Evolutionary conservation across 2,329 filamentous ascomycete genomes (phyloP).

Genomic region (Xylariaceae sp.): DNA sequence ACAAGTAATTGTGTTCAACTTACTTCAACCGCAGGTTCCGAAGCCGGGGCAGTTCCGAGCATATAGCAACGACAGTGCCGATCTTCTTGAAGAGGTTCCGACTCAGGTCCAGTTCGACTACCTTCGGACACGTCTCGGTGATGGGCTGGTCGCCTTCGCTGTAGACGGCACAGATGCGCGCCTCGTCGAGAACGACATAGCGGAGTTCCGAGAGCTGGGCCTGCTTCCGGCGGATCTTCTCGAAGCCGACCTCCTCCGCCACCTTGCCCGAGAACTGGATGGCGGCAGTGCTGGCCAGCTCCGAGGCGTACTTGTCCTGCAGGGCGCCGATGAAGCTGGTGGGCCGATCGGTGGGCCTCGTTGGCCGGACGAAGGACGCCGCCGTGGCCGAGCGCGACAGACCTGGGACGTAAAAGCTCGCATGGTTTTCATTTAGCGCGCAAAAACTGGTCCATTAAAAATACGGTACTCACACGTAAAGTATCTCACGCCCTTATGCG

Average conservation of each 20-base stretch:
- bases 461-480: slow-evolving; percentile 64
- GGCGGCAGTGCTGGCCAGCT: slow-evolving; percentile 39
- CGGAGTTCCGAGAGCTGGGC: slow-evolving; percentile 72
- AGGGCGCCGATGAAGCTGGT: slow-evolving; percentile 75
- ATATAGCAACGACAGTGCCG: slow-evolving; percentile 64
- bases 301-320: slow-evolving; percentile 74
- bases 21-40: slow-evolving; percentile 67
- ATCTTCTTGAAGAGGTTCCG: slow-evolving; percentile 71
- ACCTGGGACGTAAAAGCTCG: no score
- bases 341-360: slow-evolving; percentile 60
- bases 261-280: slow-evolving; percentile 74
- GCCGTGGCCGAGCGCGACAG: slow-evolving; percentile 62
- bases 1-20: slow-evolving; percentile 23
- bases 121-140: slow-evolving; percentile 53
- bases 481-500: slow-evolving; percentile 71
- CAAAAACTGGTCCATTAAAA: no score
- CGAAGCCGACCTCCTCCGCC: slow-evolving; percentile 90
- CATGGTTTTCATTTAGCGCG: no score
- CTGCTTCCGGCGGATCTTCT: slow-evolving; percentile 79
- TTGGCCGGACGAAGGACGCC: slow-evolving; percentile 82
- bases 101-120: slow-evolving; percentile 77
- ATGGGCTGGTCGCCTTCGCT: slow-evolving; percentile 37
- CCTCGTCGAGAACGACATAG: slow-evolving; percentile 75
- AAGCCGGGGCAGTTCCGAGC: slow-evolving; percentile 61
- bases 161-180: slow-evolving; percentile 49